A percentile compares a stretch with the other conserved stretches of the same genome.
These are phyloP conservation scores for Lagenaria siceraria DNA, from an alignment of 306 rosid genomes.

Conservation along the genomic window DNA sequence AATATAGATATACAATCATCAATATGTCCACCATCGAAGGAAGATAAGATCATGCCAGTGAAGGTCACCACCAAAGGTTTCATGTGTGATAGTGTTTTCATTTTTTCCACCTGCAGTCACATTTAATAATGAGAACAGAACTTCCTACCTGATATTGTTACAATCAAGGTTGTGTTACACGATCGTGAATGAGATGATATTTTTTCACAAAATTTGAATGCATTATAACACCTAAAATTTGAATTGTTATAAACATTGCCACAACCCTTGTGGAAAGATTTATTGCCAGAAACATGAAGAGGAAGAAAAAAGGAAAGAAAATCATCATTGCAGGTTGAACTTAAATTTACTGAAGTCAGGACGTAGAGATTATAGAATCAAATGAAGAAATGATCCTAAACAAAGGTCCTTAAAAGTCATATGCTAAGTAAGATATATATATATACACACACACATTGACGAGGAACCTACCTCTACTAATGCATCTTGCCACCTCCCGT, in stretches of 20 bases:
- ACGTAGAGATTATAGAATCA: not conserved
- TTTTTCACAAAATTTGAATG: not conserved
- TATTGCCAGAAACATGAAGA: not conserved
- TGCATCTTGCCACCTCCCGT: slow-evolving; percentile 87
- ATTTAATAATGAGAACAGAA: slow-evolving; percentile 2
- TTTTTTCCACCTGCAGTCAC: slow-evolving; percentile 60
- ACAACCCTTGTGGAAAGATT: not conserved
- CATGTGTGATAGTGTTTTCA: slow-evolving; percentile 38
- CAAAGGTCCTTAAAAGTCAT: not conserved
- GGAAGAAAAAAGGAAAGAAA: not conserved
- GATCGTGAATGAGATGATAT: not conserved
- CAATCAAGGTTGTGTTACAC: not conserved
- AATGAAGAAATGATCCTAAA: not conserved
- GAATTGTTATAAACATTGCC: not conserved
- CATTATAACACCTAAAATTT: not conserved
- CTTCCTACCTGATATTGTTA: not conserved
- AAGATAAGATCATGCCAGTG: slow-evolving; percentile 83
- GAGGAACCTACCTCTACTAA: slow-evolving; percentile 44
- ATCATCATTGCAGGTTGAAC: not conserved
- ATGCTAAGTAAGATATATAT: not conserved
- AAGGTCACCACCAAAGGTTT: slow-evolving; percentile 79
- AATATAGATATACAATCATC: slow-evolving; percentile 49
- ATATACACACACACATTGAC: not conserved
- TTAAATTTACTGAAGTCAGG: not conserved
- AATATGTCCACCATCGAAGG: slow-evolving; percentile 62